Percentiles rank a stretch among this genome's conserved stretches.
phyloP scores from a whole-genome alignment of 2,329 filamentous ascomycete genomes.

The Biscogniauxia sp. region DNA sequence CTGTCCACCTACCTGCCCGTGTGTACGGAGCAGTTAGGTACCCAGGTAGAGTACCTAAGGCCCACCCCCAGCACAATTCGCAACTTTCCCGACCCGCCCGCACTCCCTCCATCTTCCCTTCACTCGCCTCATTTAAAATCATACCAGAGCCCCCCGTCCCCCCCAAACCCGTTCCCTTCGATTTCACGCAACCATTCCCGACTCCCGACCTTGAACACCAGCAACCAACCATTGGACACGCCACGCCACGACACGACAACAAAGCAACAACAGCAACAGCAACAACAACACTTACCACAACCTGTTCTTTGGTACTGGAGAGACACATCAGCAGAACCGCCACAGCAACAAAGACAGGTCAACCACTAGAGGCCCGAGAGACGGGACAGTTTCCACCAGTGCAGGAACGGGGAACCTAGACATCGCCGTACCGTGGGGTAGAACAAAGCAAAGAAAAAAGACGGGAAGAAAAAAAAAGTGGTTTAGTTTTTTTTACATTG shows the following conservation, averaged over 20 bases:
- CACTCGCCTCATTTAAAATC: constrained; percentile 35
- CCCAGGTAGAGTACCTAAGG: background rate
- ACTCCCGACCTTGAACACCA: background rate
- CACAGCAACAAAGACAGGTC: background rate
- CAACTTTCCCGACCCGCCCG: constrained; percentile 27
- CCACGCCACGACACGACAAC: constrained; percentile 2
- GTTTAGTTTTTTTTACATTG: constrained; percentile 4
- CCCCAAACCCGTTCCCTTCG: constrained; percentile 29
- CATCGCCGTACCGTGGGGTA: constrained; percentile 2
- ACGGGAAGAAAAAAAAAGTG: constrained; percentile 3
- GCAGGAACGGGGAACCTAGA: constrained; percentile 4
- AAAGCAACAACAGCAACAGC: constrained; percentile 10
- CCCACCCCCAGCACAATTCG: constrained; percentile 14
- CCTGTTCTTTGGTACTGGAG: background rate
- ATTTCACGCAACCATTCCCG: background rate
- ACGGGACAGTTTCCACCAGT: background rate
- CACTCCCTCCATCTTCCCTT: constrained; percentile 9
- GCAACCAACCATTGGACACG: constrained; percentile 9
- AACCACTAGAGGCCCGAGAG: too few species aligned
- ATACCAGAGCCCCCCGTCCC: constrained; percentile 34
- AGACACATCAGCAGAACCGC: background rate
- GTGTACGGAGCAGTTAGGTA: constrained; percentile 1
- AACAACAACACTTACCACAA: constrained; percentile 1
- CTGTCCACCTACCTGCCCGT: background rate
- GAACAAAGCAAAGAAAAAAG: too few species aligned